phyloP scores from a whole-genome alignment of 2,329 filamentous ascomycete species.

The Calycina marina region DNA sequence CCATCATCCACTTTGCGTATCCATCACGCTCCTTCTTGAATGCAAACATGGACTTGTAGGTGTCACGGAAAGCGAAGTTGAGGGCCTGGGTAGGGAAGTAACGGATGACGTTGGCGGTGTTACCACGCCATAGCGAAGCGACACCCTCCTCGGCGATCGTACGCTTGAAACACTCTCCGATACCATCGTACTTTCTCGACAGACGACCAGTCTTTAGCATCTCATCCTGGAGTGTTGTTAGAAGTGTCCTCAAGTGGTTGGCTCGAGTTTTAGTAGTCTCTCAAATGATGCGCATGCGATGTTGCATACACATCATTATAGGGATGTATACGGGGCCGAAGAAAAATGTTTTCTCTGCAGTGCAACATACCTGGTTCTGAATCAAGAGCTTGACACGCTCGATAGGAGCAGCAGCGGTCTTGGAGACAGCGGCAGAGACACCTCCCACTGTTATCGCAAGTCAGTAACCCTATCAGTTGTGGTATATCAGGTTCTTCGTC shows the following conservation, averaged over 20 bases:
- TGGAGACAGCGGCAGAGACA: constrained; percentile 99
- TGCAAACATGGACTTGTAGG: constrained; percentile 99
- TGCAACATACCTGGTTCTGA: constrained; percentile 95
- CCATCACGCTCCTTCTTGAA: constrained; percentile 99
- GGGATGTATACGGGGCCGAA: background rate
- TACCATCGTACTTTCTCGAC: constrained; percentile 90
- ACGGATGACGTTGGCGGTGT: constrained; percentile 99
- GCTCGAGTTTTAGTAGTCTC: no score
- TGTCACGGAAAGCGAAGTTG: constrained; percentile 99
- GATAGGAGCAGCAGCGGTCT: constrained; percentile 98
- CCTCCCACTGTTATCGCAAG: constrained; percentile 67
- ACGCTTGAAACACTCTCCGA: constrained; percentile 87
- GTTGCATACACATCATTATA: no score
- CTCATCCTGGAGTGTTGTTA: constrained; percentile 61
- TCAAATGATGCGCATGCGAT: no score
- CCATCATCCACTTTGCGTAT: constrained; percentile 97
- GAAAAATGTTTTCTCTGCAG: background rate
- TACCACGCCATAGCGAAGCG: constrained; percentile 95
- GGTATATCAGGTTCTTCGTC: constrained; percentile 4
- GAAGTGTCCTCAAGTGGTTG: no score
- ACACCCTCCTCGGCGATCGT: constrained; percentile 85
- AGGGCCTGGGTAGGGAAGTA: constrained; percentile 99
- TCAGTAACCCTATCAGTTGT: constrained; percentile 9
- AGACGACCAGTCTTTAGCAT: constrained; percentile 99
- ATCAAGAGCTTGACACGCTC: constrained; percentile 99